These are phyloP conservation scores for Chlamydomonas eustigma DNA, from an alignment of 139 green algal genomes.

Conservation along the genomic window DNA sequence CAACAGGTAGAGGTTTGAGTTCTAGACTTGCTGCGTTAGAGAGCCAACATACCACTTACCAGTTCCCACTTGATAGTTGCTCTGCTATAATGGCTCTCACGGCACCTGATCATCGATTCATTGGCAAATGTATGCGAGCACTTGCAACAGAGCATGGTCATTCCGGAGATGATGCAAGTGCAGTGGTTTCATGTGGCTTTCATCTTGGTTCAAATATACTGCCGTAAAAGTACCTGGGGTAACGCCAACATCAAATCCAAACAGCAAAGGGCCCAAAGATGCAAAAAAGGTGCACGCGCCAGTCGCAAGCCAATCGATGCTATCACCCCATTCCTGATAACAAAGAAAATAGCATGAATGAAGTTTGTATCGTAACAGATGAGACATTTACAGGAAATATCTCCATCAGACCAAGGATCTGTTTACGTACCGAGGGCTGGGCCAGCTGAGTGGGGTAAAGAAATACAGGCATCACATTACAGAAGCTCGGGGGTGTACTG, in stretches of 20 bases:
- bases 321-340: background rate
- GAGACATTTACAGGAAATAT: too few species aligned
- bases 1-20: too few species aligned
- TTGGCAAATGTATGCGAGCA: background rate
- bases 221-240: background rate
- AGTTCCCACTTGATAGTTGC: background rate
- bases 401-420: too few species aligned
- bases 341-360: too few species aligned
- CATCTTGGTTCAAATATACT: background rate
- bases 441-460: too few species aligned
- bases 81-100: background rate
- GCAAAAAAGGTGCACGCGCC: background rate
- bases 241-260: slow-evolving; percentile 1
- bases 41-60: too few species aligned
- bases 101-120: background rate
- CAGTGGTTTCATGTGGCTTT: background rate
- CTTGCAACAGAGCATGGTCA: too few species aligned
- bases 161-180: slow-evolving; percentile 1
- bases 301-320: slow-evolving; percentile 3
- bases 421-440: too few species aligned
- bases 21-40: too few species aligned
- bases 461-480: too few species aligned
- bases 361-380: too few species aligned
- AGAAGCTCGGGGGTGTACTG: too few species aligned
- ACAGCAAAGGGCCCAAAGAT: background rate